These are phyloP conservation scores for Coemansia sp. DNA, from an alignment of 192 early-diverging fungal species.

Conservation along the genomic window DNA sequence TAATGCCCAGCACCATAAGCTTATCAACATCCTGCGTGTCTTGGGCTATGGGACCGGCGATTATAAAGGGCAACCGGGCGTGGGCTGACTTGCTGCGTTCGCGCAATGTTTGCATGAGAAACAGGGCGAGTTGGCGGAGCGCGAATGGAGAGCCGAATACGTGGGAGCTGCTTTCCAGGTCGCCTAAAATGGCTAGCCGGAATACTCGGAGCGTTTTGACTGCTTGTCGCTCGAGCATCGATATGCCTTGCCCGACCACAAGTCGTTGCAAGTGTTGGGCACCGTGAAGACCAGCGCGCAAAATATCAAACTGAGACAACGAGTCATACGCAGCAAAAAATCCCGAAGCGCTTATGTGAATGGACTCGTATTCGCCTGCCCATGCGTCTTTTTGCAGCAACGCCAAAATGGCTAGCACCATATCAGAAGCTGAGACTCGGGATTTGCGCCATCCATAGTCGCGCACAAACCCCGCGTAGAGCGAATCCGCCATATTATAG, in stretches of 20 bases:
- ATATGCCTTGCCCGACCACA: conserved; percentile 73
- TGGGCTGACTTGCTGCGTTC: conserved; percentile 23
- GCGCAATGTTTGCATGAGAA: conserved; percentile 71
- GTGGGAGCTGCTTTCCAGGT: conserved; percentile 31
- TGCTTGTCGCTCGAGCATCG: conserved; percentile 78
- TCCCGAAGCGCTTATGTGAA: conserved; percentile 32
- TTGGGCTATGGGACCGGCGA: conserved; percentile 64
- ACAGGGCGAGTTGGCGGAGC: conserved; percentile 75
- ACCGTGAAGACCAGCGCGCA: conserved; percentile 64
- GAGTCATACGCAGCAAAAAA: conserved; percentile 93
- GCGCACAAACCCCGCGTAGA: conserved; percentile 76
- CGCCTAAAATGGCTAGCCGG: conserved; percentile 70
- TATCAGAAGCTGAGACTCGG: conserved; percentile 74
- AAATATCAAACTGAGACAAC: conserved; percentile 40
- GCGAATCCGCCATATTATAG: conserved; percentile 77
- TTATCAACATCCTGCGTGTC: conserved; percentile 48
- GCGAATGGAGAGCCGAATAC: conserved; percentile 63
- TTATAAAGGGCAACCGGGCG: conserved; percentile 68
- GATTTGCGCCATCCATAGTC: conserved; percentile 68
- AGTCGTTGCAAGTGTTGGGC: conserved; percentile 75
- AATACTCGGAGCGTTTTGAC: conserved; percentile 74
- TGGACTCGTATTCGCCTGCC: not conserved
- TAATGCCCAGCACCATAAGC: conserved; percentile 71
- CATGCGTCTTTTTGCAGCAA: conserved; percentile 52
- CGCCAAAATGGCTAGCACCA: conserved; percentile 75